Conservation (phyloP, 202 grass and related monocot genomes). For the Carex arenaria region DNA sequence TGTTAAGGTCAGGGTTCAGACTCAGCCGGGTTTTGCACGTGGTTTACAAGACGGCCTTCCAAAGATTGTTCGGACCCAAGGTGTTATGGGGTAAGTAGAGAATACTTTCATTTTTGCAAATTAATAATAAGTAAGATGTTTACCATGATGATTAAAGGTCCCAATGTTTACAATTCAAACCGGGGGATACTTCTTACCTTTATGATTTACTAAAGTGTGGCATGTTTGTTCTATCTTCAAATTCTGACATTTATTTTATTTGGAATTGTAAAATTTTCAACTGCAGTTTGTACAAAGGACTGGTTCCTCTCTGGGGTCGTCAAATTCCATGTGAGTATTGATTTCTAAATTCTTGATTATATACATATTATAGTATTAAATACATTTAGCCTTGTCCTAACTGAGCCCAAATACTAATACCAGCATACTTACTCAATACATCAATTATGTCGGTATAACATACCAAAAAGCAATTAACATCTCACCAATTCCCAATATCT, state of each 20-base stretch:
- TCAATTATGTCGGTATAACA: not conserved
- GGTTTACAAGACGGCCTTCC: slow-evolving; percentile 58
- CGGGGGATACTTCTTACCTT: not conserved
- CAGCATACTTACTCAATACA: not conserved
- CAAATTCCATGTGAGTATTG: slow-evolving; percentile 61
- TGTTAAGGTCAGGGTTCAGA: slow-evolving; percentile 73
- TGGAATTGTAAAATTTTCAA: slow-evolving; percentile 10
- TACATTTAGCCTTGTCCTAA: not conserved
- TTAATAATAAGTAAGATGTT: not conserved
- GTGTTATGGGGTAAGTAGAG: slow-evolving; percentile 38
- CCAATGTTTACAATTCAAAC: not conserved
- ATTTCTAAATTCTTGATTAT: not conserved
- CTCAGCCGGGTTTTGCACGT: slow-evolving; percentile 60
- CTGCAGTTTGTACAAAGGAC: slow-evolving; percentile 53
- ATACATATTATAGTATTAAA: not conserved
- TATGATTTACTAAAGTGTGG: not conserved
- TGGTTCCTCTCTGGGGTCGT: slow-evolving; percentile 54
- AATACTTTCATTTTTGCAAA: not conserved
- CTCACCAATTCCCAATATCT: too few relatives aligned
- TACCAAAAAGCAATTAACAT: too few relatives aligned
- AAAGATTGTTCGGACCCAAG: slow-evolving; percentile 63
- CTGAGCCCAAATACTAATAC: not conserved
- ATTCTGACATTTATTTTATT: not conserved
- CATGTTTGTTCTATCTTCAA: not conserved
- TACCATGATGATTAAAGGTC: not conserved